Evolutionary conservation across 2,329 filamentous ascomycete species (phyloP).

Genomic region (Diaporthe citriasiana): DNA sequence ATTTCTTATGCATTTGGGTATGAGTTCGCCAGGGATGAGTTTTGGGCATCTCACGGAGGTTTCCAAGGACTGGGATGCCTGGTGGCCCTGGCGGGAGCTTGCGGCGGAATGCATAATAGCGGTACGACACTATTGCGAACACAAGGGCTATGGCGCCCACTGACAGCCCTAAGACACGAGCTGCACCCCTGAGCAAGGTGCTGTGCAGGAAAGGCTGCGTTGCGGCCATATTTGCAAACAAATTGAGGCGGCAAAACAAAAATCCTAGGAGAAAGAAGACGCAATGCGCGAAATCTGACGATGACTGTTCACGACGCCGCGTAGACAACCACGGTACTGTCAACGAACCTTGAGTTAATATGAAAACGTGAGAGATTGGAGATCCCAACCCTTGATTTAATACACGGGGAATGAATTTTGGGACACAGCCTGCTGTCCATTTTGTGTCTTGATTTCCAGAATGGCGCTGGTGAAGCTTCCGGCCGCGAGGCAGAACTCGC

Average conservation of each 20-base stretch:
- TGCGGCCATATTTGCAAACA: neutral
- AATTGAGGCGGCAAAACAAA: too few species aligned
- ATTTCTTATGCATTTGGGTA: slow-evolving; percentile 3
- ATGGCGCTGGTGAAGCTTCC: neutral
- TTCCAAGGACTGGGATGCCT: slow-evolving; percentile 65
- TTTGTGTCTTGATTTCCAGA: too few species aligned
- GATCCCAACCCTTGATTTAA: neutral
- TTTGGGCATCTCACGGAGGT: slow-evolving; percentile 63
- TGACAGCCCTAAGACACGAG: slow-evolving; percentile 5
- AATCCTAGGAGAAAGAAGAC: neutral
- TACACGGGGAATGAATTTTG: too few species aligned
- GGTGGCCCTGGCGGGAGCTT: slow-evolving; percentile 62
- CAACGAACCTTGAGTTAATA: too few species aligned
- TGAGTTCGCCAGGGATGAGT: slow-evolving; percentile 27
- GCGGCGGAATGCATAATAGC: slow-evolving; percentile 11
- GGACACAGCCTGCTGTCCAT: neutral
- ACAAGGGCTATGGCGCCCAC: neutral
- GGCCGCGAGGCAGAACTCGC: neutral
- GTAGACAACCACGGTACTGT: neutral
- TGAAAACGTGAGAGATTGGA: too few species aligned
- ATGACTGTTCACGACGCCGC: neutral
- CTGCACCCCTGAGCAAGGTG: neutral
- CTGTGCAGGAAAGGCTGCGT: neutral
- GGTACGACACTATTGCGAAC: neutral
- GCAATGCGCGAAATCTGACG: neutral